Evolutionary conservation across 305 asterid species (phyloP).

Genomic region (Nicotiana rustica): DNA sequence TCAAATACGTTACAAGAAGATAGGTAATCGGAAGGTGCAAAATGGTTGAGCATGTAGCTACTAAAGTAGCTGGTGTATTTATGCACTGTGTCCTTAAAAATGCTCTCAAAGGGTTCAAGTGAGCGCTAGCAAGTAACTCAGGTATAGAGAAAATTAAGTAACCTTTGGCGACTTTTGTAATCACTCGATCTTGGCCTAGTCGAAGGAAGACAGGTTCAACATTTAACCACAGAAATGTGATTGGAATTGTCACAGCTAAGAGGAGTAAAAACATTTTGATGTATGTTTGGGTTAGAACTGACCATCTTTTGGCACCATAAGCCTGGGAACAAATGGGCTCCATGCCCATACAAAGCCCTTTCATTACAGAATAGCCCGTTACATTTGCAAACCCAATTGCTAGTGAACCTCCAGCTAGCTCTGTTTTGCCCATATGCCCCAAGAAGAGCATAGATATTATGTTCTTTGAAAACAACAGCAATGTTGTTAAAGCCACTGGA

Average conservation of each 20-base stretch:
- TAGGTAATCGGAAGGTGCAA: conserved; percentile 71
- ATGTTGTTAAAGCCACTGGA: conserved; percentile 78
- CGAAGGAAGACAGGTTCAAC: conserved; percentile 59
- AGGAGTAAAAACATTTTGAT: conserved; percentile 68
- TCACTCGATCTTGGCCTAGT: conserved; percentile 70
- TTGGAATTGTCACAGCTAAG: conserved; percentile 64
- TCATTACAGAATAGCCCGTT: conserved; percentile 78
- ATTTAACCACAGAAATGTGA: conserved; percentile 71
- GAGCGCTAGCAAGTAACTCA: conserved; percentile 61
- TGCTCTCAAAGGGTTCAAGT: conserved; percentile 63
- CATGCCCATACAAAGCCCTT: conserved; percentile 85
- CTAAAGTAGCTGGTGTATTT: conserved; percentile 62
- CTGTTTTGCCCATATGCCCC: conserved; percentile 77
- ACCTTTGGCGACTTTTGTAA: conserved; percentile 59
- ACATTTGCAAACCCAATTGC: conserved; percentile 84
- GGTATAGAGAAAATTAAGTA: conserved; percentile 70
- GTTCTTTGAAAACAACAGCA: conserved; percentile 71
- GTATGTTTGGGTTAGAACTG: conserved; percentile 65
- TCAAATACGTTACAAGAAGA: conserved; percentile 56
- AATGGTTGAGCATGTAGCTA: conserved; percentile 63
- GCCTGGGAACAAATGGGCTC: conserved; percentile 93
- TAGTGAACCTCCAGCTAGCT: conserved; percentile 83
- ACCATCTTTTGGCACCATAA: conserved; percentile 71
- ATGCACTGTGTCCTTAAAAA: conserved; percentile 71
- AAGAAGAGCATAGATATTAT: conserved; percentile 85